Conservation (phyloP, 176 grass and related monocot genomes). For the Alopecurus myosuroides region DNA sequence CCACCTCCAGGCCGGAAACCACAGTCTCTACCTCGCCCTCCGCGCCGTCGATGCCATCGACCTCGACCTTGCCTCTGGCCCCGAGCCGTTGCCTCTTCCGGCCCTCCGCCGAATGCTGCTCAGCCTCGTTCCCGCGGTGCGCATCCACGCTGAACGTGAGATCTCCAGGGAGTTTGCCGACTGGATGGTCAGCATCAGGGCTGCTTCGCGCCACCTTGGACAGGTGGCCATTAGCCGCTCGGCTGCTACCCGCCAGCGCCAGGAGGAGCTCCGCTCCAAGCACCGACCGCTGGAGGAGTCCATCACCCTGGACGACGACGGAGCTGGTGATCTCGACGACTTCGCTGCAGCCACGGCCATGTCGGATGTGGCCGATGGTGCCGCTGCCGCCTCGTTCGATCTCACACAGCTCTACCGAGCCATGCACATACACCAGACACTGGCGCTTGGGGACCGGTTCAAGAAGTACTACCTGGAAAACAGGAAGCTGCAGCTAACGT, state of each 20-base stretch:
- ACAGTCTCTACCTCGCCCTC: slow-evolving; percentile 77
- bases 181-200: slow-evolving; percentile 97
- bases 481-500: slow-evolving; percentile 94
- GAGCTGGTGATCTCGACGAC: slow-evolving; percentile 75
- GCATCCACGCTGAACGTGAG: slow-evolving; percentile 75
- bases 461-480: slow-evolving; percentile 97
- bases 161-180: slow-evolving; percentile 91
- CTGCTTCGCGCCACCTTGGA: slow-evolving; percentile 79
- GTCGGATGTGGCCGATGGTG: slow-evolving; percentile 40
- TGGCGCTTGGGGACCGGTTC: slow-evolving; percentile 72
- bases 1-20: slow-evolving; percentile 55
- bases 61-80: slow-evolving; percentile 48
- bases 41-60: slow-evolving; percentile 85
- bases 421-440: slow-evolving; percentile 84
- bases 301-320: slow-evolving; percentile 72
- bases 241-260: slow-evolving; percentile 73
- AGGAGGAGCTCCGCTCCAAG: slow-evolving; percentile 87
- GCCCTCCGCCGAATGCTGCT: slow-evolving; percentile 79
- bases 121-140: slow-evolving; percentile 64
- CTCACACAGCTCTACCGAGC: slow-evolving; percentile 94
- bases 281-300: slow-evolving; percentile 63
- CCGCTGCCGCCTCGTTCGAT: slow-evolving; percentile 57
- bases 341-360: slow-evolving; percentile 52
- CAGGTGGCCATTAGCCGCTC: slow-evolving; percentile 94
- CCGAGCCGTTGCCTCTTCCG: slow-evolving; percentile 54